Conservation (phyloP, 257 asterid species). For the Solanum arcanum region DNA sequence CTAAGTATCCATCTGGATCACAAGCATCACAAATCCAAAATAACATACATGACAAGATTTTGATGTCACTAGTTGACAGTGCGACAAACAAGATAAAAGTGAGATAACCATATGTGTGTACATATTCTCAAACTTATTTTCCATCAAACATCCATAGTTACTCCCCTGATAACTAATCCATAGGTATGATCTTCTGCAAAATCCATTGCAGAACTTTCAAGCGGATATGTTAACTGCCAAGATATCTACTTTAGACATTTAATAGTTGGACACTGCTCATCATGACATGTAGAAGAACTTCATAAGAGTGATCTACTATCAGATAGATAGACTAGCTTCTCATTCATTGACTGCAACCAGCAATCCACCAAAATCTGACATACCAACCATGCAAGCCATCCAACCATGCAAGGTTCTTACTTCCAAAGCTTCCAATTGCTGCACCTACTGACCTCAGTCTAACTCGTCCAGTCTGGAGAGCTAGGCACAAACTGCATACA, state of each 20-base stretch:
- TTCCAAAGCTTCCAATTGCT: slow-evolving; percentile 24
- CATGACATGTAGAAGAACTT: slow-evolving; percentile 24
- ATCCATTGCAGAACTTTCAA: slow-evolving; percentile 3
- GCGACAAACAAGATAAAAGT: neutral
- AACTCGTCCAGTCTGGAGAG: slow-evolving; percentile 45
- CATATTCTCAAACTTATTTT: slow-evolving; percentile 7
- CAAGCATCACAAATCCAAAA: neutral
- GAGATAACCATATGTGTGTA: slow-evolving; percentile 3
- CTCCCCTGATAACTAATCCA: slow-evolving; percentile 3
- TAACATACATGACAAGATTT: neutral
- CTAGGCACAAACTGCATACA: slow-evolving; percentile 64
- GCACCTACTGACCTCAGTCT: slow-evolving; percentile 53
- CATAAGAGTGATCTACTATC: slow-evolving; percentile 16
- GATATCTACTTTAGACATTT: slow-evolving; percentile 1
- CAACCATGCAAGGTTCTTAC: slow-evolving; percentile 39
- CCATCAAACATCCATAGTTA: neutral
- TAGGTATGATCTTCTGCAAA: neutral
- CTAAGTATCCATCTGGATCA: neutral
- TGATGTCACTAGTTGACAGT: neutral
- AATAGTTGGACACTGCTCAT: slow-evolving; percentile 20
- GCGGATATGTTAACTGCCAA: slow-evolving; percentile 5
- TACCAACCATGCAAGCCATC: slow-evolving; percentile 24
- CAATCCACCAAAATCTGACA: slow-evolving; percentile 21
- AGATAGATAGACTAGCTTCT: slow-evolving; percentile 27
- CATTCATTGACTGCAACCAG: slow-evolving; percentile 21